Evolutionary conservation across 176 grass and related monocot genomes (phyloP), one percentile per base, ranked within the genome.

Genomic region (Canna indica): DNA sequence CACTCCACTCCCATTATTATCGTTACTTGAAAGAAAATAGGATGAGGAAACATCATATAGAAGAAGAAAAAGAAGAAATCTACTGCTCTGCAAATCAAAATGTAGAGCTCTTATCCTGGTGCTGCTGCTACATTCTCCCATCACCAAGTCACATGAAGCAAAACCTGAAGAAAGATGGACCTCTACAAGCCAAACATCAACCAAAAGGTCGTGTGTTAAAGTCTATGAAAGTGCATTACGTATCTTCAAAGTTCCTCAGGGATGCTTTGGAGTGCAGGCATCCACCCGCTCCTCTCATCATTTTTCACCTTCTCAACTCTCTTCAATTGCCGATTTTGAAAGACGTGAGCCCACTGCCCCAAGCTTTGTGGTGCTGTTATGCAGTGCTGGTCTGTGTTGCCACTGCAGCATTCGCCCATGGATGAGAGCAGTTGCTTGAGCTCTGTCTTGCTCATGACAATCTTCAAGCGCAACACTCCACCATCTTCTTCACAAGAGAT

Each of bases 371-470:
- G 3, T 0, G 46, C 53, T n/a, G 10, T 8, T 0, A 8, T n/a
- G 25, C 0, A 26, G 26, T 26, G 25, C 4, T 58, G 8, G 20
- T 26, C n/a, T 58, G 22, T 9, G 4, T 26, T 58, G 5, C 11
- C 10, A 22, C 53, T 58, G n/a, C 7, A 8, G 22, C 20, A n/a
- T 58, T 18, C 10, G 14, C 20, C 33, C 32, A 56, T n/a, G 0
- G 70, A 56, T 3, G 48, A 29, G 4, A 56, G 9, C 70, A 72
- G 24, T 57, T 16, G 20, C 46, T 36, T 56, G 20, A 72, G 32
- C 32, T 72, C 70, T 36, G 25, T 32, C 70, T 72, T 72, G 47
- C 48, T 72, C 18, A 72, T 54, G 3, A 72, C 70, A 16, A 72
- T 57, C 70, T 25, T 72, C 31, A 72, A 7, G 32, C 70, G 32